These are phyloP conservation scores for Aspergillus caelatus DNA, from an alignment of 2,329 filamentous ascomycete species.

Conservation along the genomic window DNA sequence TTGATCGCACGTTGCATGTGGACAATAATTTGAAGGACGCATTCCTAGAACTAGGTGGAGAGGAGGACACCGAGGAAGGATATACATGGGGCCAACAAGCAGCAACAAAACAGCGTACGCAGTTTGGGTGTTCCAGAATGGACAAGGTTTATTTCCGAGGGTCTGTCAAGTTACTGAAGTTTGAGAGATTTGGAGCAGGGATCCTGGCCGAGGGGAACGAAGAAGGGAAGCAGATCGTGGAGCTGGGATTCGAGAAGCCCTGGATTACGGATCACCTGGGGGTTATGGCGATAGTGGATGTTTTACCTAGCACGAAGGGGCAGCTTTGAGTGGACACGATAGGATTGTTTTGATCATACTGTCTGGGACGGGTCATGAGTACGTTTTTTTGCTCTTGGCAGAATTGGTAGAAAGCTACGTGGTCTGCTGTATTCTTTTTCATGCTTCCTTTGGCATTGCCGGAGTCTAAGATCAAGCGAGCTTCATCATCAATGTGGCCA, in stretches of 20 bases:
- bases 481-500: no score
- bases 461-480: no score
- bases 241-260: conserved; percentile 11
- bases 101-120: background rate
- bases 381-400: background rate
- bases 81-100: conserved; percentile 19
- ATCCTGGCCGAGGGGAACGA: conserved; percentile 2
- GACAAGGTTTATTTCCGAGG: conserved; percentile 14
- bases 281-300: background rate
- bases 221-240: conserved; percentile 1
- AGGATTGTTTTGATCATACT: background rate
- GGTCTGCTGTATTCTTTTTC: no score
- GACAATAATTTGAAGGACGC: conserved; percentile 14
- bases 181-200: conserved; percentile 12
- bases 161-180: background rate
- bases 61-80: conserved; percentile 7
- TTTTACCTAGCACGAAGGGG: background rate
- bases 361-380: no score
- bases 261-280: conserved; percentile 19
- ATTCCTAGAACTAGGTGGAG: conserved; percentile 11
- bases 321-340: background rate
- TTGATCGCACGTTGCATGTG: conserved; percentile 7
- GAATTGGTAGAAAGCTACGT: background rate
- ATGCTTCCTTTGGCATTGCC: background rate
- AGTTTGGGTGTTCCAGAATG: conserved; percentile 14